Evolutionary conservation across 2,329 filamentous ascomycete species (phyloP), one percentile per base, ranked within the genome.

Genomic region (Alternaria sp.): DNA sequence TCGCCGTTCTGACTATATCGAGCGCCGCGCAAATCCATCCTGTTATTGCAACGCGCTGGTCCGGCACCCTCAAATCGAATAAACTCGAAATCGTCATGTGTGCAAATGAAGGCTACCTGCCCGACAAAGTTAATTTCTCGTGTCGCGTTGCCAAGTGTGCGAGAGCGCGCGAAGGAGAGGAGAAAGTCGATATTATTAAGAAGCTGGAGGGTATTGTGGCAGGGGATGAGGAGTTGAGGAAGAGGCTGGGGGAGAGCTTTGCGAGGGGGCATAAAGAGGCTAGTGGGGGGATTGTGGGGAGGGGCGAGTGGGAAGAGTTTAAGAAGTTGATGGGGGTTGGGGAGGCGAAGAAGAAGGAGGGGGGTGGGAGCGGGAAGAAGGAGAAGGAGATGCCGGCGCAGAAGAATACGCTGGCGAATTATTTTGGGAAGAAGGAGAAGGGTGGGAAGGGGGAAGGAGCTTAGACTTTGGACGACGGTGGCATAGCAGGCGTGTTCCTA

Each of bases 221-320:
- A n/a, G 65, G 64, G 6, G 56, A 78, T n/a, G 56, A 53, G 4
- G 75, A 72, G 12, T 65, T 87, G 44, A 73, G 81, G 5, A 81
- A 85, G 58, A 78, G 88, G 14, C 71, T 91, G 11, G 89, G 89
- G 0, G 85, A 88, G 51, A 88, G 84, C 25, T 92, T 91, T 71
- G 89, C 89, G 0, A 83, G 86, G 56, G 89, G 90, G 0, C 89
- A 92, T 66, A 90, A 88, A 63, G 88, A 90, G 71, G 89, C 89
- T 0, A 89, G 87, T 51, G 89, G 89, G 1, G 90, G 89, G 0
- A 88, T 90, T 49, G 86, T 92, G 0, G 83, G 83, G 0, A 83
- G 78, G 11, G 84, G 82, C 2, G 88, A 89, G 62, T 92, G 91
- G 74, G 88, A 91, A 64, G 89, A 91, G 72, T 76, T 92, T 14